These are phyloP conservation scores for Aquanectria penicillioides DNA, from an alignment of 2,329 filamentous ascomycete genomes.

Conservation along the genomic window DNA sequence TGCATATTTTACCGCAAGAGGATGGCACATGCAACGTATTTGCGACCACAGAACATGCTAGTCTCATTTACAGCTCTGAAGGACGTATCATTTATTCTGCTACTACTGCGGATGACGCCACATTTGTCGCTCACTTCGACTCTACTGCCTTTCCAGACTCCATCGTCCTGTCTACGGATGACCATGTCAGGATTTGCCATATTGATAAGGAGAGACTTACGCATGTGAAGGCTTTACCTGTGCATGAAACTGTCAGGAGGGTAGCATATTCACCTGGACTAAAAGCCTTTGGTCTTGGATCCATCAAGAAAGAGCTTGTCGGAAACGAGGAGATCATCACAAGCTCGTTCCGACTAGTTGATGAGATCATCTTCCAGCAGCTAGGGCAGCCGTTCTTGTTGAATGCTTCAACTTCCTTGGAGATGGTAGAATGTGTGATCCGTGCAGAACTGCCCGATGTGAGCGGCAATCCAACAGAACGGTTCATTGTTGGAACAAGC, in stretches of 20 bases:
- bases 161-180: slow-evolving; percentile 81
- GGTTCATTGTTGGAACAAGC: slow-evolving; percentile 92
- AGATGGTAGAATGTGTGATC: slow-evolving; percentile 87
- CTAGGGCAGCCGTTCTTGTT: slow-evolving; percentile 76
- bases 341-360: slow-evolving; percentile 87
- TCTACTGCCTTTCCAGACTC: slow-evolving; percentile 81
- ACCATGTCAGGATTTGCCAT: slow-evolving; percentile 79
- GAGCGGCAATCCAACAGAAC: slow-evolving; percentile 69
- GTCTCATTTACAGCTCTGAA: slow-evolving; percentile 89
- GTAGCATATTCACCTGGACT: slow-evolving; percentile 85
- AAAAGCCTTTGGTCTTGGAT: slow-evolving; percentile 87
- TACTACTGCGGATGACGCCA: slow-evolving; percentile 87
- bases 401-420: slow-evolving; percentile 57
- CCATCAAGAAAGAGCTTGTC: slow-evolving; percentile 78
- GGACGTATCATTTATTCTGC: slow-evolving; percentile 92
- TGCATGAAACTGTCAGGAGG: slow-evolving; percentile 85
- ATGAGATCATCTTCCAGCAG: slow-evolving; percentile 87
- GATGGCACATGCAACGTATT: slow-evolving; percentile 82
- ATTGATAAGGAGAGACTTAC: slow-evolving; percentile 89
- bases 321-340: slow-evolving; percentile 78
- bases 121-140: slow-evolving; percentile 84
- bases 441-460: slow-evolving; percentile 75
- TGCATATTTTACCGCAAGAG: slow-evolving; percentile 79
- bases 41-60: slow-evolving; percentile 93
- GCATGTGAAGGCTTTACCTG: slow-evolving; percentile 82